These are phyloP conservation scores for Murraya paniculata DNA, from an alignment of 345 rosid genomes.

Conservation along the genomic window DNA sequence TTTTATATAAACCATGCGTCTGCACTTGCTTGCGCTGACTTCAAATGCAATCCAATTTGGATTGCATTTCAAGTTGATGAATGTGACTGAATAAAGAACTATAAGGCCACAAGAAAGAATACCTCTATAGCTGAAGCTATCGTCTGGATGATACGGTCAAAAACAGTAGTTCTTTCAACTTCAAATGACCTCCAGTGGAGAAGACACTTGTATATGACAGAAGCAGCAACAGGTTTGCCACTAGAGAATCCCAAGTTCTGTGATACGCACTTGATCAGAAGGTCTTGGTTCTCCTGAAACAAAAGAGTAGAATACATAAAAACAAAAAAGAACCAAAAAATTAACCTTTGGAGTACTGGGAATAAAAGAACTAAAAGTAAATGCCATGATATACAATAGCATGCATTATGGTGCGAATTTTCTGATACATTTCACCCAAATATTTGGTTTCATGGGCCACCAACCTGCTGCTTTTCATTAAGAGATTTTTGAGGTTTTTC, in stretches of 20 bases:
- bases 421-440: neutral
- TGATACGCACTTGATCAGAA: conserved; percentile 83
- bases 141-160: conserved; percentile 96
- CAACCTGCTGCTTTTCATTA: conserved; percentile 96
- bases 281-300: conserved; percentile 86
- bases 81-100: neutral
- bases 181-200: conserved; percentile 99
- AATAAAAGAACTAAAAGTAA: neutral
- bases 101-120: conserved; percentile 18
- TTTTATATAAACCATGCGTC: neutral
- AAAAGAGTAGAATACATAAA: conserved; percentile 16
- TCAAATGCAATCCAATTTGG: conserved; percentile 9
- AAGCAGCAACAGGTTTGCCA: conserved; percentile 92
- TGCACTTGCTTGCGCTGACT: conserved; percentile 5
- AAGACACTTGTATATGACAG: conserved; percentile 87
- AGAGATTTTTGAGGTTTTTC: conserved; percentile 95
- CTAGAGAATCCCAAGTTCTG: conserved; percentile 92
- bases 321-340: conserved; percentile 10
- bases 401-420: neutral
- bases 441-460: conserved; percentile 4
- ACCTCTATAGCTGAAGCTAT: conserved; percentile 91
- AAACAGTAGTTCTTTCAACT: conserved; percentile 88
- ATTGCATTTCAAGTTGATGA: neutral
- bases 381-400: conserved; percentile 5
- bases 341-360: neutral